Evolutionary conservation across 805 yeast species (phyloP).

Genomic region (Torulaspora quercuum): DNA sequence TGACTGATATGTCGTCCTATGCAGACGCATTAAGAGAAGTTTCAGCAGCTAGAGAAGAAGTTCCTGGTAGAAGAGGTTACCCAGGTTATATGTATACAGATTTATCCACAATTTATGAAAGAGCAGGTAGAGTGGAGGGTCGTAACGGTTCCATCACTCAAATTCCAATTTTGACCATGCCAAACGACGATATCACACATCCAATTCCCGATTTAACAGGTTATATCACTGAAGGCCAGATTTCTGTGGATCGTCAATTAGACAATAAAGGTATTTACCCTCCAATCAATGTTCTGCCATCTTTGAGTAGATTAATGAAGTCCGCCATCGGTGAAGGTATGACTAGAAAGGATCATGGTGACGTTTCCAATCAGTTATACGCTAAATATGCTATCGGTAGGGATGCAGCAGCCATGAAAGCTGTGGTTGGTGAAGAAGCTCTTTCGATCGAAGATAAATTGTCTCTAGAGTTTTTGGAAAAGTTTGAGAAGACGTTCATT

Average conservation of each 20-base stretch:
- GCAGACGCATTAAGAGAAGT: conserved; percentile 99
- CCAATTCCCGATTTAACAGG: conserved; percentile 99
- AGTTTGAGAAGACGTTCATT: conserved; percentile 93
- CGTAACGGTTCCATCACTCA: conserved; percentile 99
- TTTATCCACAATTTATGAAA: conserved; percentile 96
- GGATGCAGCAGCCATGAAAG: conserved; percentile 99
- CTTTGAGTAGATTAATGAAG: conserved; percentile 97
- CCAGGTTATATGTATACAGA: conserved; percentile 99
- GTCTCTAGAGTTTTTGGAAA: conserved; percentile 95
- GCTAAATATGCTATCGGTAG: conserved; percentile 99
- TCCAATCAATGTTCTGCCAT: conserved; percentile 97
- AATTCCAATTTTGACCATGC: conserved; percentile 98
- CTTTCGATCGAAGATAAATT: conserved; percentile 95
- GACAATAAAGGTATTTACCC: conserved; percentile 97
- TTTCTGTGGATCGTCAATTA: conserved; percentile 93
- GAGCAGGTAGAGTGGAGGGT: conserved; percentile 99
- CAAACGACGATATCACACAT: conserved; percentile 99
- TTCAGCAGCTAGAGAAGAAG: conserved; percentile 99
- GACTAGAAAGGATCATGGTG: conserved; percentile 99
- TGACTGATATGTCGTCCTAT: conserved; percentile 99
- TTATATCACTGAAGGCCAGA: conserved; percentile 98
- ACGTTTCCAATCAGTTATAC: conserved; percentile 96
- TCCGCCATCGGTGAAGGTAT: conserved; percentile 99
- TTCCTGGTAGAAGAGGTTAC: conserved; percentile 99
- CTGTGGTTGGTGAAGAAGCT: conserved; percentile 99